Evolutionary conservation across 2,329 filamentous ascomycete species (phyloP).

Genomic region (Colletotrichum tanaceti): DNA sequence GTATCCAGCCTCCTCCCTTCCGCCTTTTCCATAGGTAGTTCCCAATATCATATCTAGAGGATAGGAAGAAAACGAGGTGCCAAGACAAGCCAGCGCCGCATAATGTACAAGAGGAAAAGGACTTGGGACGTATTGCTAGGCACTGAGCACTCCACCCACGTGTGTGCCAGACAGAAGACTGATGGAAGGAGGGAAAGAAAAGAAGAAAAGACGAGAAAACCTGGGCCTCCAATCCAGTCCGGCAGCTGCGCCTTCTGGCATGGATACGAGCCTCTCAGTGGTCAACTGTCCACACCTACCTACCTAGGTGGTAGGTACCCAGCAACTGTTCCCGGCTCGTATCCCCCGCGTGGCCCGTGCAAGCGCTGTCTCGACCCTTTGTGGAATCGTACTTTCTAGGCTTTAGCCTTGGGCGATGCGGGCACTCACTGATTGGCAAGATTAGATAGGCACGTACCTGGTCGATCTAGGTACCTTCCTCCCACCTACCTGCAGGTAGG

Average conservation of each 20-base stretch:
- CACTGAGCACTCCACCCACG: not conserved
- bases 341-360: constrained; percentile 4
- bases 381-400: not conserved
- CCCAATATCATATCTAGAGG: not conserved
- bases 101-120: not conserved
- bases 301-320: too few relatives aligned
- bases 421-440: not conserved
- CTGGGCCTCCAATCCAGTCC: constrained; percentile 6
- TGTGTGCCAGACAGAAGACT: not conserved
- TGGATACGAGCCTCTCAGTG: constrained; percentile 6
- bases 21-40: not conserved
- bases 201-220: not conserved
- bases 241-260: constrained; percentile 1
- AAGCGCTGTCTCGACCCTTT: not conserved
- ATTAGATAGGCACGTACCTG: too few relatives aligned
- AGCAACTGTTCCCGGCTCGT: constrained; percentile 1
- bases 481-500: too few relatives aligned
- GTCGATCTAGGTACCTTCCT: too few relatives aligned
- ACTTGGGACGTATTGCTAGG: not conserved
- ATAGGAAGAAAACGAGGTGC: constrained; percentile 11
- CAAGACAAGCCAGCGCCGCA: constrained; percentile 19
- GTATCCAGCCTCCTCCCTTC: not conserved
- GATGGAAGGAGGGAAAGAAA: not conserved
- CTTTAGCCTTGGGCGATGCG: not conserved
- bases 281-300: not conserved